These are phyloP conservation scores for Globisporangium polare DNA, from an alignment of 352 stramenopile species.

Conservation along the genomic window DNA sequence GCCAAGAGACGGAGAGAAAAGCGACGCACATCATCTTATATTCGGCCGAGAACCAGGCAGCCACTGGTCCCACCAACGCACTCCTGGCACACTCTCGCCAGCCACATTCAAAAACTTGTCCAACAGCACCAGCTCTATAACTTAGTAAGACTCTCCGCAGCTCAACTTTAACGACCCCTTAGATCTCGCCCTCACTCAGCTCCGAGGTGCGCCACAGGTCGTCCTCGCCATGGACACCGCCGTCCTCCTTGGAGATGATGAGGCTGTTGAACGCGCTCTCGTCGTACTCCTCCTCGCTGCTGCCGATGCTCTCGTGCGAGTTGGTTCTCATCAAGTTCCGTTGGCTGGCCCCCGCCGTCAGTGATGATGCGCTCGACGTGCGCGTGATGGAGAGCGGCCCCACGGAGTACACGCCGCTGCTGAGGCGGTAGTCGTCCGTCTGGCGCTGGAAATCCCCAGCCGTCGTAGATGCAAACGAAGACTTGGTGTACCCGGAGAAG, in stretches of 20 bases:
- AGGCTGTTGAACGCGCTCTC: slow-evolving; percentile 16
- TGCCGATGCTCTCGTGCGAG: slow-evolving; percentile 17
- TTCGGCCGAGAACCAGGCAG: no score
- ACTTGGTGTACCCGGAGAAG: slow-evolving; percentile 36
- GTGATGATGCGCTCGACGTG: slow-evolving; percentile 20
- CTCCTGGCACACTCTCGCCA: no score
- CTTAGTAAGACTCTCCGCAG: neutral
- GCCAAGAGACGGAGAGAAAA: no score
- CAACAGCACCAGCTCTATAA: slow-evolving; percentile 10
- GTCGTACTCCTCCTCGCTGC: slow-evolving; percentile 19
- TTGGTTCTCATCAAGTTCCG: neutral
- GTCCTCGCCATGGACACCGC: neutral
- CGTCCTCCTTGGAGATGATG: neutral
- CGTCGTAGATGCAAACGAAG: slow-evolving; percentile 17
- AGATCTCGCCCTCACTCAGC: slow-evolving; percentile 42
- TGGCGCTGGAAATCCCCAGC: slow-evolving; percentile 1
- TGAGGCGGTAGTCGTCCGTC: slow-evolving; percentile 21
- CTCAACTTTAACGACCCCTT: neutral
- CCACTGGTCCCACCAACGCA: no score
- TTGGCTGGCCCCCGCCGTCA: neutral
- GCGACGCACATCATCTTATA: no score
- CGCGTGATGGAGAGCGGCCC: slow-evolving; percentile 9
- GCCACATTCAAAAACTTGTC: neutral
- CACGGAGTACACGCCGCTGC: slow-evolving; percentile 23
- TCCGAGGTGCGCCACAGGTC: slow-evolving; percentile 24